Evolutionary conservation across 768 basidiomycete species (phyloP), one percentile per base, ranked within the genome.

Genomic region (Coprinopsis marcescibilis): DNA sequence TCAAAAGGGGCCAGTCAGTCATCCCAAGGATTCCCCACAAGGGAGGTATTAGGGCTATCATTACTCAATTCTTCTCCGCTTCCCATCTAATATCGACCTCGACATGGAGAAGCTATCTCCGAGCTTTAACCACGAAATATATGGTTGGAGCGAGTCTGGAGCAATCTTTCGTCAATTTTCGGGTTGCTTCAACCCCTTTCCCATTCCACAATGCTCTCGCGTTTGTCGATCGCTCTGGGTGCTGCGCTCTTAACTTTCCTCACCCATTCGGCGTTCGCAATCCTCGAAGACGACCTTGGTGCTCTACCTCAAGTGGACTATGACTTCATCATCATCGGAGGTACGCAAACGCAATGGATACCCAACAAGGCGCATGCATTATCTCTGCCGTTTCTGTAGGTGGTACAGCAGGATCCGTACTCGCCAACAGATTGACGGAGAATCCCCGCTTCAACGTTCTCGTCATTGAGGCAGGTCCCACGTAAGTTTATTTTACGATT

Each of bases 391-490:
- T 19, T 38, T 42, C 30, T 42, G 23, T 13, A 60, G 59, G 55
- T 42, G 59, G 59, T 17, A 59, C 54, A 1, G 60, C 60, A 21
- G 64, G 64, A 5, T 51, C 46, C 19, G 60, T 63, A 3, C 14
- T 52, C 17, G 62, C 64, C 10, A 64, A 57, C 43, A 50, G 64
- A 3, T 47, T 65, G 30, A 54, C 64, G 1, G 61, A 63, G 44
- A 51, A 60, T 26, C 50, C 60, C 1, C 29, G 38, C 1, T 46
- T 56, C 33, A 46, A 44, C 3, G 61, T 65, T 14, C 51, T 66
- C 1, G 55, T 66, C 12, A 38, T 66, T 8, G 64, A 66, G 57
- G 61, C 61, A 1, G 63, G 64, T 1, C 46, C 50, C n/a, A 55
- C 45, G 64, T 65, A 48, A 20, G 44, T 40, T 15, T 23, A 23